phyloP scores from a whole-genome alignment of 345 rosid genomes.

The Kernera saxatilis region DNA sequence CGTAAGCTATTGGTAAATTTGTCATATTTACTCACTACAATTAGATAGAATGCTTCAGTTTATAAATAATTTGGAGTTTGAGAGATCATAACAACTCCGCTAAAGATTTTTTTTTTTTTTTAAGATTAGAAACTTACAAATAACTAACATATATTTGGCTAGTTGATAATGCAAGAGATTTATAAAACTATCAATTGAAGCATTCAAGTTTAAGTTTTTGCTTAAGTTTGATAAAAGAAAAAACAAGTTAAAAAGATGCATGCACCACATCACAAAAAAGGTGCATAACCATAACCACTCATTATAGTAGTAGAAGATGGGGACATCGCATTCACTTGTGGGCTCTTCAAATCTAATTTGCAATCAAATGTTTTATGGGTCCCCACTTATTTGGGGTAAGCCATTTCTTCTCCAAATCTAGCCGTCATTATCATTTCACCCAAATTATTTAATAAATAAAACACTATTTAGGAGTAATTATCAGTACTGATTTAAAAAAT shows the following conservation, averaged over 20 bases:
- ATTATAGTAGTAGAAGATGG: conserved; percentile 20
- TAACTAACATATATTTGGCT: background rate
- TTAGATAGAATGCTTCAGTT: background rate
- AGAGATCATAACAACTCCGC: background rate
- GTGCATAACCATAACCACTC: conserved; percentile 24
- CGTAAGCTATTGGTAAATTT: no score
- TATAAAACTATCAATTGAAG: background rate
- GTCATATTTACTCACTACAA: background rate
- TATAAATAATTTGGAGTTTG: background rate
- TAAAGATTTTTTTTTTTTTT: no score
- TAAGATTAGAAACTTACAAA: background rate
- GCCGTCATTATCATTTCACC: background rate
- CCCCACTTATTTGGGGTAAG: background rate
- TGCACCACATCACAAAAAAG: conserved; percentile 20
- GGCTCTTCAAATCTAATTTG: conserved; percentile 41
- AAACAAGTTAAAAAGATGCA: conserved; percentile 8
- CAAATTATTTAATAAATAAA: background rate
- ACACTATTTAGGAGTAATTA: background rate
- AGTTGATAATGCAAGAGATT: background rate
- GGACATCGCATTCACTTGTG: conserved; percentile 34
- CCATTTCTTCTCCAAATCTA: conserved; percentile 11
- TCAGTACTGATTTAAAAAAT: conserved; percentile 3
- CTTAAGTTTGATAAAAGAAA: background rate
- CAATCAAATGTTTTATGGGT: conserved; percentile 39
- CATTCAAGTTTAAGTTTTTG: background rate